phyloP scores from a whole-genome alignment of 345 rosid species.

The Geranium rotundifolium region DNA sequence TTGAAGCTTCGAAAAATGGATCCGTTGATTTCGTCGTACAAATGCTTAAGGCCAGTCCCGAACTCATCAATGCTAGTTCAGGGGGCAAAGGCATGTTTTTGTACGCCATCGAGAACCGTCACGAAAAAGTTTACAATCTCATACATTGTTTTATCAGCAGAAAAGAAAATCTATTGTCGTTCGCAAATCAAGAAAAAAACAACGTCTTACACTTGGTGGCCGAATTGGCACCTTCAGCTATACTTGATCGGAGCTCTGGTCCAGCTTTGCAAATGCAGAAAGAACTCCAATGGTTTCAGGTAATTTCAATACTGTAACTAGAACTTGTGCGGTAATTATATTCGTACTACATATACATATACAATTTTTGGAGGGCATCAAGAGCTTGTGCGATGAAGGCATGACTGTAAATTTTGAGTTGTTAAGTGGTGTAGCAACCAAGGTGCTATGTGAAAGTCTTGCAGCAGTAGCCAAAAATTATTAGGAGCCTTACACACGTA shows the following conservation, averaged over 20 bases:
- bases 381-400: no score
- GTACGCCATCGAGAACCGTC: constrained; percentile 48
- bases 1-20: constrained; percentile 52
- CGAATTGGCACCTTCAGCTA: constrained; percentile 36
- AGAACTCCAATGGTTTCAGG: constrained; percentile 77
- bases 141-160: constrained; percentile 53
- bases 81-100: constrained; percentile 34
- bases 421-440: no score
- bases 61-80: constrained; percentile 28
- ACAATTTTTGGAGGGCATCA: no score
- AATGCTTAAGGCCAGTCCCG: constrained; percentile 42
- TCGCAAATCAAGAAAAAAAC: constrained; percentile 23
- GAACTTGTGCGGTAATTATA: no score
- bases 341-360: no score
- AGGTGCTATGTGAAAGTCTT: no score
- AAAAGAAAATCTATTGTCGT: constrained; percentile 24
- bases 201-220: constrained; percentile 75
- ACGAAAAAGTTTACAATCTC: constrained; percentile 63
- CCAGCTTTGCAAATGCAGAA: constrained; percentile 81
- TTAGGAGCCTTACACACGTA: no score
- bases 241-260: constrained; percentile 50
- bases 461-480: no score
- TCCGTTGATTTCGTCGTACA: constrained; percentile 46
- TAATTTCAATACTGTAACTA: constrained; percentile 11
- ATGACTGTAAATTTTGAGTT: no score